phyloP scores from a whole-genome alignment of 176 grass and related monocot species.

The Tillandsia leiboldiana region DNA sequence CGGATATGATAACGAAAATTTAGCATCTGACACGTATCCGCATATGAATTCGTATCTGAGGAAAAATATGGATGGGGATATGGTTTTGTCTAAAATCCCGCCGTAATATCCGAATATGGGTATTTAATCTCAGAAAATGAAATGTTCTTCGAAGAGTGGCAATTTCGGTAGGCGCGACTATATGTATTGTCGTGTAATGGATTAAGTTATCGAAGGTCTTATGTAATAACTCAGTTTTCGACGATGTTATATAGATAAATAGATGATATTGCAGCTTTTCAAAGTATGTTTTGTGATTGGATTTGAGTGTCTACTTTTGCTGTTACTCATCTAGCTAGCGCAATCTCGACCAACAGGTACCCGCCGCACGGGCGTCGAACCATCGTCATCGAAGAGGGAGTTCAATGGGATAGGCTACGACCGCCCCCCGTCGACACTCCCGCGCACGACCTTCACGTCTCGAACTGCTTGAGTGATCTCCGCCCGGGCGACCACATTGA shows the following conservation, averaged over 20 bases:
- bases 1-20: no score
- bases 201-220: neutral
- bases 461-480: conserved; percentile 47
- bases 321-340: neutral
- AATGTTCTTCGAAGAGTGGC: no score
- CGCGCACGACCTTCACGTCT: conserved; percentile 50
- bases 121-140: no score
- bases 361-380: conserved; percentile 60
- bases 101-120: no score
- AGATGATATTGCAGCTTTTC: neutral
- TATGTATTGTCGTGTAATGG: neutral
- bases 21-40: no score
- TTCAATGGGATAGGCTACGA: conserved; percentile 58
- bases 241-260: no score
- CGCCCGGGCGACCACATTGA: conserved; percentile 64
- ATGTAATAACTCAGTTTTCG: neutral
- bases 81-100: no score
- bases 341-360: conserved; percentile 36
- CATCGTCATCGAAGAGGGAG: conserved; percentile 51
- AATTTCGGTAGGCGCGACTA: no score
- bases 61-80: no score
- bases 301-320: neutral
- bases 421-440: conserved; percentile 47
- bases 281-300: neutral
- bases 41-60: no score